Evolutionary conservation across 768 basidiomycete genomes (phyloP).

Genomic region (Rickenella mellea): DNA sequence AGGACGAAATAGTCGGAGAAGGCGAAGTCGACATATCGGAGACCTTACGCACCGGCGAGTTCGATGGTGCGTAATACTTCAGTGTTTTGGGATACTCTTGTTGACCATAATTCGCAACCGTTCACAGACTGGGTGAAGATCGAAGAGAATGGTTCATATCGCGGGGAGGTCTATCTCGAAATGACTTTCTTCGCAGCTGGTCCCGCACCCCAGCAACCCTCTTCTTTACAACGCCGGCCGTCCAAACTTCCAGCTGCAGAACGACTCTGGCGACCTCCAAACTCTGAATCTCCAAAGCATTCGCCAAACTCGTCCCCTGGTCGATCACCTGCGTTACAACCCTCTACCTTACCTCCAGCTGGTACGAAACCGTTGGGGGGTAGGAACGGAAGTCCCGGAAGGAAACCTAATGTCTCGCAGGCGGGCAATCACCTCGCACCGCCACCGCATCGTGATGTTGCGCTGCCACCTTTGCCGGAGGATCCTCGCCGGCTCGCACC

Average conservation of each 20-base stretch:
- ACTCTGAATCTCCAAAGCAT: conserved; percentile 8
- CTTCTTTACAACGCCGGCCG: conserved; percentile 31
- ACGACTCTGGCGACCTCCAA: conserved; percentile 35
- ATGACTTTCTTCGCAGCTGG: conserved; percentile 85
- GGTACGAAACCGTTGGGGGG: no score
- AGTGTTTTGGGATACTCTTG: conserved; percentile 17
- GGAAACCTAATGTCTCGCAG: no score
- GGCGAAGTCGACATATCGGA: conserved; percentile 67
- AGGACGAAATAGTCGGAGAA: conserved; percentile 68
- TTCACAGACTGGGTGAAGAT: conserved; percentile 62
- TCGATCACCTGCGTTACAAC: conserved; percentile 9
- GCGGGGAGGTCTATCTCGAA: conserved; percentile 86
- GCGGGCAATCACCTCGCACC: no score
- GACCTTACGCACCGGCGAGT: conserved; percentile 79
- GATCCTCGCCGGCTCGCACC: conserved; percentile 6
- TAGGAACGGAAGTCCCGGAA: no score
- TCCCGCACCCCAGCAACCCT: conserved; percentile 30
- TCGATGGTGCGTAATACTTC: conserved; percentile 59
- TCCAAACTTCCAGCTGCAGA: conserved; percentile 46
- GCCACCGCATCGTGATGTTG: conserved; percentile 14
- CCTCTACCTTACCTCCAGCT: conserved; percentile 9
- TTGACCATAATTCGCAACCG: conserved; percentile 17
- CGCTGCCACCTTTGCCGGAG: conserved; percentile 33
- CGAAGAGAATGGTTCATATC: conserved; percentile 46
- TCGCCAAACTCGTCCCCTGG: conserved; percentile 3